Percentiles rank a stretch among this genome's conserved stretches.
Conservation (phyloP, 805 yeast genomes). For the Starmerella davenportii region DNA sequence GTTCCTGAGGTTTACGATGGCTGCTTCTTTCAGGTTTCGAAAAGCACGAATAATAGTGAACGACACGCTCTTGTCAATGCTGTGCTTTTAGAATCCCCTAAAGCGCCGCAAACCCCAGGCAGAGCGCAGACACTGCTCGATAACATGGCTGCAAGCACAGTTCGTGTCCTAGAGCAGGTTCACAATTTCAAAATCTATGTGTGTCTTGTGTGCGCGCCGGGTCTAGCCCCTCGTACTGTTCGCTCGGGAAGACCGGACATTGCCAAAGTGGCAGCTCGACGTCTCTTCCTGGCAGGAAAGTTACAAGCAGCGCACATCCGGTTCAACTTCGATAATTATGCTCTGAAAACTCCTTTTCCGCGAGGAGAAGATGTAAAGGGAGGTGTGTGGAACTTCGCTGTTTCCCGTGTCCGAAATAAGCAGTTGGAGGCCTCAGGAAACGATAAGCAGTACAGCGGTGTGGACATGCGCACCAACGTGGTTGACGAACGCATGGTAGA, state of each 20-base stretch:
- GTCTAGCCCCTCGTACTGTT: slow-evolving; percentile 65
- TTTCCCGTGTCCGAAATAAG: slow-evolving; percentile 45
- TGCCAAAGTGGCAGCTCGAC: slow-evolving; percentile 74
- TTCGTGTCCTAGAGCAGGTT: slow-evolving; percentile 31
- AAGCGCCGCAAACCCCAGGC: slow-evolving; percentile 25
- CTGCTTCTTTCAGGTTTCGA: slow-evolving; percentile 69
- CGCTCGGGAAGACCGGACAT: slow-evolving; percentile 79
- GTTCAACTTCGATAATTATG: slow-evolving; percentile 47
- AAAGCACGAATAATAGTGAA: slow-evolving; percentile 27
- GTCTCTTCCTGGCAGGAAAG: slow-evolving; percentile 60
- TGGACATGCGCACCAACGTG: slow-evolving; percentile 59
- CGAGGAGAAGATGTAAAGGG: slow-evolving; percentile 61
- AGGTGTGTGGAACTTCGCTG: slow-evolving; percentile 68
- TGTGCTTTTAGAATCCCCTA: slow-evolving; percentile 60
- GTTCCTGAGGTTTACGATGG: slow-evolving; percentile 75
- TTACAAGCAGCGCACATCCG: slow-evolving; percentile 65
- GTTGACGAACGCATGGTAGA: slow-evolving; percentile 61
- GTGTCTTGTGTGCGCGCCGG: slow-evolving; percentile 60
- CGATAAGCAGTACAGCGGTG: slow-evolving; percentile 63
- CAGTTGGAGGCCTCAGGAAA: slow-evolving; percentile 34
- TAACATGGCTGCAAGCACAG: slow-evolving; percentile 31
- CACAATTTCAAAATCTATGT: slow-evolving; percentile 72
- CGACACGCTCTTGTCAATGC: slow-evolving; percentile 65
- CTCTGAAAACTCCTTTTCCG: slow-evolving; percentile 33
- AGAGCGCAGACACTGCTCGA: slow-evolving; percentile 34